Evolutionary conservation across 495 filamentous ascomycete genomes (phyloP).

Genomic region (Alectoria sarmentosa): DNA sequence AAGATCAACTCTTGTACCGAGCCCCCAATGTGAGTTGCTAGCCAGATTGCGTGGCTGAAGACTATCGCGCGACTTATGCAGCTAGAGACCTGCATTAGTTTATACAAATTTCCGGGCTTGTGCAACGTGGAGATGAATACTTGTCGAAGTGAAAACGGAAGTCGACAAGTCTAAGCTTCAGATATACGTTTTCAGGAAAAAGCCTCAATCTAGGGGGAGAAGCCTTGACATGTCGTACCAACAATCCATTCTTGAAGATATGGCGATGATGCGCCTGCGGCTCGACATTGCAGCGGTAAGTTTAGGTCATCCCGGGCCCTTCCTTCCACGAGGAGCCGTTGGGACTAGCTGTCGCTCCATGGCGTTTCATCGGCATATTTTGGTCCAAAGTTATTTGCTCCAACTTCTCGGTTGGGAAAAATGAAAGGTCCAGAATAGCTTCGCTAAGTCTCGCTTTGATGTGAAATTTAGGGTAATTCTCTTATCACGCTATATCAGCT

Average conservation of each 20-base stretch:
- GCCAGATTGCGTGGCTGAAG: not conserved
- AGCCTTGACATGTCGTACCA: not conserved
- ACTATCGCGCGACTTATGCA: not conserved
- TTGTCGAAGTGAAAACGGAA: not conserved
- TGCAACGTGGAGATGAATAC: not conserved
- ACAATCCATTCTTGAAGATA: not conserved
- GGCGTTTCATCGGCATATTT: slow-evolving; percentile 9
- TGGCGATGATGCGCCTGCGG: not conserved
- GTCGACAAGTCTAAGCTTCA: not conserved
- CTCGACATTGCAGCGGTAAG: not conserved
- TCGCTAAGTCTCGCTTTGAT: not conserved
- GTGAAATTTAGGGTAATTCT: not conserved
- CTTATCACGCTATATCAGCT: slow-evolving; percentile 3
- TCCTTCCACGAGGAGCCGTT: not conserved
- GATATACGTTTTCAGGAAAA: not conserved
- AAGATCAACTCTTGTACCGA: not conserved
- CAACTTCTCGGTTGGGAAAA: not conserved
- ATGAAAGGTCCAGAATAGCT: not conserved
- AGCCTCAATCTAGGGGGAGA: not conserved
- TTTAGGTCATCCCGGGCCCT: slow-evolving; percentile 1
- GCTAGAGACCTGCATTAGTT: not conserved
- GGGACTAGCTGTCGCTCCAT: not conserved
- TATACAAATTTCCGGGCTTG: not conserved
- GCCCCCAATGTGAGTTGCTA: not conserved
- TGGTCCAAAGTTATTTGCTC: not conserved